Conservation (phyloP, 2,329 filamentous ascomycete genomes). For the Biscogniauxia marginata region DNA sequence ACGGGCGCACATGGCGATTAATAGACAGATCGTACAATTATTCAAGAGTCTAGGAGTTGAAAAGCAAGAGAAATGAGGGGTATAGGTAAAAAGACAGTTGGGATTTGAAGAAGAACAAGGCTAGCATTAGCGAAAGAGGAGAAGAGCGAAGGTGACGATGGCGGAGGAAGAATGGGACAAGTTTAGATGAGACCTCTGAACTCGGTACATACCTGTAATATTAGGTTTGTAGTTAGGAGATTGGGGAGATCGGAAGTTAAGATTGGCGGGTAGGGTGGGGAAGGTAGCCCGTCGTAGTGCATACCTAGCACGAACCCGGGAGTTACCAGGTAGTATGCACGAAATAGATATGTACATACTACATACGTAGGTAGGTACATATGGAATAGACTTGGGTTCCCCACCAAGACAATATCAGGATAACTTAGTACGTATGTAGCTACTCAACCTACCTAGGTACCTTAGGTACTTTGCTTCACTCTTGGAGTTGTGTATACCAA, state of each 20-base stretch:
- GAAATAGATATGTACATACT: no score
- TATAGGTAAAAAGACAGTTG: not conserved
- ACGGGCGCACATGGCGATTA: constrained; percentile 15
- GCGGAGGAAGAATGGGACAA: not conserved
- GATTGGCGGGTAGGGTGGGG: not conserved
- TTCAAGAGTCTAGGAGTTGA: not conserved
- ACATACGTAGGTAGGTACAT: no score
- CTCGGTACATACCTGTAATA: not conserved
- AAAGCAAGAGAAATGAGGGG: not conserved
- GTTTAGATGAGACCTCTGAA: not conserved
- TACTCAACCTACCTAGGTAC: no score
- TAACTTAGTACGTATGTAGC: no score
- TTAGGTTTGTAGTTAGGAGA: not conserved
- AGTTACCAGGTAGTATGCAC: no score
- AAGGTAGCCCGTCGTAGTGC: not conserved
- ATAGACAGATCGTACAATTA: constrained; percentile 4
- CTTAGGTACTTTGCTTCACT: no score
- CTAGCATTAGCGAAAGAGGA: not conserved
- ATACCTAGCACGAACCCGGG: no score
- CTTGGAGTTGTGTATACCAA: no score
- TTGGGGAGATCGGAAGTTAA: not conserved
- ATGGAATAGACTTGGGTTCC: no score
- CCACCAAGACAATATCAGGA: no score
- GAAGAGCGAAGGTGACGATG: not conserved
- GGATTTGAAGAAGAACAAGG: not conserved